These are phyloP conservation scores for Brasilioporus rufonigricans DNA, from an alignment of 768 basidiomycete species.

Conservation along the genomic window DNA sequence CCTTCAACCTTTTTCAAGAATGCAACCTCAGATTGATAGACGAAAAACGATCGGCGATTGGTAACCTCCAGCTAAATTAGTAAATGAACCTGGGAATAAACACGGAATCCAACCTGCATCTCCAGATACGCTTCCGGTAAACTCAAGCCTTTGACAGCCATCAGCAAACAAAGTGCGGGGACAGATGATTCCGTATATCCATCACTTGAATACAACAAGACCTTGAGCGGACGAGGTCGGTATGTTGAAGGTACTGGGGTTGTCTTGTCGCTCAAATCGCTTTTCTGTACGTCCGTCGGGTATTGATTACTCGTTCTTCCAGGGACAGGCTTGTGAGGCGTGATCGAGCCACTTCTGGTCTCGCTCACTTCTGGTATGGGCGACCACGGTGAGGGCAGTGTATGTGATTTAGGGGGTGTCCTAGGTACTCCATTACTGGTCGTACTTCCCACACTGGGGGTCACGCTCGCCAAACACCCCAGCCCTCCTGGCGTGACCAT, in stretches of 20 bases:
- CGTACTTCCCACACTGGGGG: not conserved
- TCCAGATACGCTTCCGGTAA: slow-evolving; percentile 92
- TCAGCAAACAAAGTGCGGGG: slow-evolving; percentile 81
- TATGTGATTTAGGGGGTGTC: slow-evolving; percentile 10
- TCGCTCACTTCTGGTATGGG: slow-evolving; percentile 16
- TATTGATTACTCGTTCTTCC: slow-evolving; percentile 15
- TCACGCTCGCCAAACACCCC: slow-evolving; percentile 15
- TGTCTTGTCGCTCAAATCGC: slow-evolving; percentile 9
- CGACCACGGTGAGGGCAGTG: slow-evolving; percentile 16
- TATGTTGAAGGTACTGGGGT: slow-evolving; percentile 22
- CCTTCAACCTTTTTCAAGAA: slow-evolving; percentile 71
- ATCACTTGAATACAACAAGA: slow-evolving; percentile 80
- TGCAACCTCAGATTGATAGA: slow-evolving; percentile 79
- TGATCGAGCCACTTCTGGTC: slow-evolving; percentile 20
- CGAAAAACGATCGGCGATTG: slow-evolving; percentile 84
- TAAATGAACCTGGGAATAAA: not conserved
- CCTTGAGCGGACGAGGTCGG: slow-evolving; percentile 62
- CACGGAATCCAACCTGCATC: slow-evolving; percentile 52
- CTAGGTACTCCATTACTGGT: slow-evolving; percentile 4
- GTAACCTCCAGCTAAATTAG: slow-evolving; percentile 38
- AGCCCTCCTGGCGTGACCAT: slow-evolving; percentile 49
- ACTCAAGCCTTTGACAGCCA: slow-evolving; percentile 63
- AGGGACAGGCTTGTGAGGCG: slow-evolving; percentile 6
- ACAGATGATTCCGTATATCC: slow-evolving; percentile 93
- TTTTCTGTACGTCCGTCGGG: slow-evolving; percentile 9